phyloP scores from a whole-genome alignment of 1,139 yeast species.

The Pichia sp. region DNA sequence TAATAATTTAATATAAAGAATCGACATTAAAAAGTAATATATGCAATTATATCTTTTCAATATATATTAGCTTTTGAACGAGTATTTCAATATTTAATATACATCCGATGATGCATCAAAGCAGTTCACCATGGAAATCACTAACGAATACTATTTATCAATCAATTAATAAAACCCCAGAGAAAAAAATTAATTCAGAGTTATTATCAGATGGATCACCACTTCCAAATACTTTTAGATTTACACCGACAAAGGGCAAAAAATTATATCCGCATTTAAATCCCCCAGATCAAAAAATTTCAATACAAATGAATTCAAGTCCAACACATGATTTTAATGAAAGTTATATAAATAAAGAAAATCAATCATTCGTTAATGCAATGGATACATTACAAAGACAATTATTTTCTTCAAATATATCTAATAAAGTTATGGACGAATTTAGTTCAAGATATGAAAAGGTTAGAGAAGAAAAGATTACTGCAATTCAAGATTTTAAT shows the following conservation, averaged over 20 bases:
- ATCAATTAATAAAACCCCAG: conserved; percentile 5
- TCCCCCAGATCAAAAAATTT: conserved; percentile 7
- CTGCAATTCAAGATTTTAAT: conserved; percentile 22
- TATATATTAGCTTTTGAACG: too few relatives aligned
- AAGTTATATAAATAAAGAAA: conserved; percentile 27
- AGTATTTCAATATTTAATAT: background rate
- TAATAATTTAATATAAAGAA: too few relatives aligned
- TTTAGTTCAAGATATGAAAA: conserved; percentile 27
- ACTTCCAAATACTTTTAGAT: conserved; percentile 22
- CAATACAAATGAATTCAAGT: conserved; percentile 10
- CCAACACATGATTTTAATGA: conserved; percentile 21
- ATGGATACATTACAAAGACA: conserved; percentile 26
- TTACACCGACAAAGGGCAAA: conserved; percentile 27
- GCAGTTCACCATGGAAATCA: conserved; percentile 9
- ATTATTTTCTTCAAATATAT: conserved; percentile 28
- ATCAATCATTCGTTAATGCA: conserved; percentile 23
- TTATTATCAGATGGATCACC: conserved; percentile 10
- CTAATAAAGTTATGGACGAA: conserved; percentile 29
- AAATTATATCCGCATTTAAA: conserved; percentile 22
- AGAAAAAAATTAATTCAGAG: background rate
- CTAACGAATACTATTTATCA: conserved; percentile 5
- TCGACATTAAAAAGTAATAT: too few relatives aligned
- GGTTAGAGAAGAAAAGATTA: conserved; percentile 24
- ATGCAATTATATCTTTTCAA: too few relatives aligned
- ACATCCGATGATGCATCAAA: conserved; percentile 4